These are phyloP conservation scores for Favolaschia claudopus DNA, from an alignment of 768 basidiomycete genomes.

Conservation along the genomic window DNA sequence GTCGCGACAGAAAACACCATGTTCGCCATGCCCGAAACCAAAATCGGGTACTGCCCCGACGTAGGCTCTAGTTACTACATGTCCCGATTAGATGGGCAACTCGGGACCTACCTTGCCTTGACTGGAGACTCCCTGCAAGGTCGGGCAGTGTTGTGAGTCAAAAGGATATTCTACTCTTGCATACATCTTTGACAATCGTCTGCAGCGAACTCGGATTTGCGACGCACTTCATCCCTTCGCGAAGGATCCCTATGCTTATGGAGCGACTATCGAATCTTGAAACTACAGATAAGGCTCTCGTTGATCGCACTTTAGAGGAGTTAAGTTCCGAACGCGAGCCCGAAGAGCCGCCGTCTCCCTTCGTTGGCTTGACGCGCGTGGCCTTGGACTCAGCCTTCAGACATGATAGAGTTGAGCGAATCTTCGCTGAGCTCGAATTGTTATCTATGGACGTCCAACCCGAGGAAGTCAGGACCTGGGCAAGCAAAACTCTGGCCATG, in stretches of 20 bases:
- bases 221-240: conserved; percentile 89
- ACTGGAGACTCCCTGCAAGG: conserved; percentile 79
- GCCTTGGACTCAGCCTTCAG: conserved; percentile 86
- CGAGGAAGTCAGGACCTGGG: conserved; percentile 75
- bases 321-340: conserved; percentile 76
- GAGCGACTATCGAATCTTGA: conserved; percentile 69
- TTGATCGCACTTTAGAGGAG: conserved; percentile 69
- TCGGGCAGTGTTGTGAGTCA: conserved; percentile 83
- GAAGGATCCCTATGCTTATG: conserved; percentile 74
- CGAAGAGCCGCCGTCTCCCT: conserved; percentile 57
- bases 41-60: conserved; percentile 90
- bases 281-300: conserved; percentile 44
- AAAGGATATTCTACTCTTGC: conserved; percentile 1
- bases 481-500: conserved; percentile 66
- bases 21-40: conserved; percentile 97
- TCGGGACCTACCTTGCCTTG: conserved; percentile 94
- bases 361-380: conserved; percentile 69
- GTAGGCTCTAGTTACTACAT: conserved; percentile 93
- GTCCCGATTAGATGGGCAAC: conserved; percentile 86
- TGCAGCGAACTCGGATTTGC: conserved; percentile 89
- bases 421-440: conserved; percentile 63
- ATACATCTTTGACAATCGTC: conserved; percentile 10
- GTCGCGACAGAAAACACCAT: conserved; percentile 92
- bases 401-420: conserved; percentile 73
- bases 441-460: conserved; percentile 48